A percentile compares a stretch with the other conserved stretches of the same genome.
phyloP scores from a whole-genome alignment of 73 alveolate species.

The Stentor coeruleus region DNA sequence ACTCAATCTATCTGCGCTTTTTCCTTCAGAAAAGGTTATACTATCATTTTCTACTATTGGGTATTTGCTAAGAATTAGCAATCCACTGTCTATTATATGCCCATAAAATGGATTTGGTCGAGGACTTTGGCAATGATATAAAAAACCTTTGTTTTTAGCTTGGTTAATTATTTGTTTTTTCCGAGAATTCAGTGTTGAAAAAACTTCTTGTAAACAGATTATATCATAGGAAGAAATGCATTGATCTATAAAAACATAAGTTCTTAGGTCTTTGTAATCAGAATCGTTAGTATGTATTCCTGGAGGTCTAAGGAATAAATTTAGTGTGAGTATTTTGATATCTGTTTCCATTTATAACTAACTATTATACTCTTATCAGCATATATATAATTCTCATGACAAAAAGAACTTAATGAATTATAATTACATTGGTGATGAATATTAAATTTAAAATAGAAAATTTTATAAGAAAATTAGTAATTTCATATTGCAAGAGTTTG shows the following conservation, averaged over 20 bases:
- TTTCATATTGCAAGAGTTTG: too few relatives aligned
- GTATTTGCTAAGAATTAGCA: conserved; percentile 46
- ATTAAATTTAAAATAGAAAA: too few relatives aligned
- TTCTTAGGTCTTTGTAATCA: conserved; percentile 41
- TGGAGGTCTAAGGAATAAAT: conserved; percentile 56
- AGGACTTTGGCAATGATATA: conserved; percentile 30
- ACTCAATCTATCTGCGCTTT: not conserved
- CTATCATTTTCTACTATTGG: conserved; percentile 55
- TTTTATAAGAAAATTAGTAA: too few relatives aligned
- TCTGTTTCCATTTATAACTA: not conserved
- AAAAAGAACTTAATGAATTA: too few relatives aligned
- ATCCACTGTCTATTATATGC: conserved; percentile 51
- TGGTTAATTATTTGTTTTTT: conserved; percentile 37
- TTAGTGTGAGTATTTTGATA: conserved; percentile 27
- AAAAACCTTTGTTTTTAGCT: conserved; percentile 39
- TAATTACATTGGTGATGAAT: too few relatives aligned
- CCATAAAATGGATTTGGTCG: conserved; percentile 47
- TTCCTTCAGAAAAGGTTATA: not conserved
- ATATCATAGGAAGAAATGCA: conserved; percentile 41
- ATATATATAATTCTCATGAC: too few relatives aligned
- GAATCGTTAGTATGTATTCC: conserved; percentile 35
- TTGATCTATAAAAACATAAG: conserved; percentile 22
- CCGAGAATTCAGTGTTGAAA: conserved; percentile 41
- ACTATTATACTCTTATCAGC: too few relatives aligned
- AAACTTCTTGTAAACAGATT: conserved; percentile 60